Evolutionary conservation across 306 rosid genomes (phyloP), one percentile per base, ranked within the genome.

Genomic region (Astragalus glycyphyllos): DNA sequence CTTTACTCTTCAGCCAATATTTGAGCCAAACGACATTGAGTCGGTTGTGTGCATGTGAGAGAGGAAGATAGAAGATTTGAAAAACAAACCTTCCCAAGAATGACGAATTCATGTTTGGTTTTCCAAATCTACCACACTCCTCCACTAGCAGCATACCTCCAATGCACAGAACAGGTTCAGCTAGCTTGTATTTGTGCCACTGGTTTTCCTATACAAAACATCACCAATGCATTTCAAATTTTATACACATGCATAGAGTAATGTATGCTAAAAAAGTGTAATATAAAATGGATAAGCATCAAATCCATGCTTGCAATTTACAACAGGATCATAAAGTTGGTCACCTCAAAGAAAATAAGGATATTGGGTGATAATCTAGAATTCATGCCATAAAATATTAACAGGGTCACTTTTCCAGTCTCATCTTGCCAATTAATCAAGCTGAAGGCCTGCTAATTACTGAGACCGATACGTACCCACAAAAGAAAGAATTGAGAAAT

Each of bases 101-200:
- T 57, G 83, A 53, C 55, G 74, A 69, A 67, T 87, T 89, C 17
- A 38, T 71, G 45, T 65, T 83, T 50, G 73, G 80, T 80, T 31
- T 77, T 68, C 84, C 88, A 72, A 77, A 79, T 74, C 89, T 82
- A 38, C 92, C 89, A 82, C 83, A 61, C 48, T 87, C 78, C 85
- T 89, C 92, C 47, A 89, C 84, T 29, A 65, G 82, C 76, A 87
- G 45, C 54, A 83, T 20, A 55, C 87, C 92, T 75, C 96, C 92
- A 32, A 80, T 13, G 62, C 89, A 87, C 42, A 89, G 41, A 73
- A 81, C 85, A 62, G 90, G 89, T 75, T 87, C 86, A 49, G 92
- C 86, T 10, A 87, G 86, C 87, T 80, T 71, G 67, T 87, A 87
- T 58, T 76, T 46, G 59, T 85, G 92, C 79, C 85, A 58, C 23